Base-by-base conservation (phyloP, 768 basidiomycete species). In the Rhodotorula kratochvilovae region DNA sequence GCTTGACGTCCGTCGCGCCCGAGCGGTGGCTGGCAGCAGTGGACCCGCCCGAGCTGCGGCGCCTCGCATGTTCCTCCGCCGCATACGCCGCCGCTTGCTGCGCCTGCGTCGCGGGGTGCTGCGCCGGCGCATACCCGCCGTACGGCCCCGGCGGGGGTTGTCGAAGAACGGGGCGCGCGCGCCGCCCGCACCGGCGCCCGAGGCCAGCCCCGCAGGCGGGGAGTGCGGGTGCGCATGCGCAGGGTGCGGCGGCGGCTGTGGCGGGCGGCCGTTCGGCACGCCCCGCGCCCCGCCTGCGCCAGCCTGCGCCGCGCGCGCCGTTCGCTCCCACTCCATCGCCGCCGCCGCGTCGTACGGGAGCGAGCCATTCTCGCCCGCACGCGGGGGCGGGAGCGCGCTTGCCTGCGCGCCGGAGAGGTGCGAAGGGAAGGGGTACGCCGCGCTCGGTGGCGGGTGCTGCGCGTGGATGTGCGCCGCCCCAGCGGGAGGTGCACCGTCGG, bases 11-110 rank as follows among this genome's bases (percentile, higher is more conserved):
- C 27, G 31, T 16, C 12, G n/a, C 5, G 5, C 39, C 43, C 31
- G 59, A 46, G 25, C 66, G 48, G 25, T 54, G 51, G 39, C 58
- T 57, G 16, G n/a, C 51, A 13, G 36, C 42, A 15, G 60, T 53
- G 25, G 70, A 66, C 54, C 64, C 66, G 8, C 70, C 70, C 23
- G 70, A 71, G 45, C 70, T 71, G 21, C 70, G 59, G 2, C 70
- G 43, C 6, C 70, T 46, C 6, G 70, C 70, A 12, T 53, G 11
- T 45, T 71, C 70, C 8, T 59, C 65, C 1, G 65, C 65, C 1
- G 65, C n/a, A 33, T n/a, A 63, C 35, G 6, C 46, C 60, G 3
- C 59, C 50, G 54, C 19, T 0, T 11, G 29, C 4, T 11, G 29
- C 5, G 19, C 48, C 25, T 45, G 43, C 29, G 57, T 45, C 11